Evolutionary conservation across 2,329 filamentous ascomycete genomes (phyloP).

Genomic region (Hypoxylon sp.): DNA sequence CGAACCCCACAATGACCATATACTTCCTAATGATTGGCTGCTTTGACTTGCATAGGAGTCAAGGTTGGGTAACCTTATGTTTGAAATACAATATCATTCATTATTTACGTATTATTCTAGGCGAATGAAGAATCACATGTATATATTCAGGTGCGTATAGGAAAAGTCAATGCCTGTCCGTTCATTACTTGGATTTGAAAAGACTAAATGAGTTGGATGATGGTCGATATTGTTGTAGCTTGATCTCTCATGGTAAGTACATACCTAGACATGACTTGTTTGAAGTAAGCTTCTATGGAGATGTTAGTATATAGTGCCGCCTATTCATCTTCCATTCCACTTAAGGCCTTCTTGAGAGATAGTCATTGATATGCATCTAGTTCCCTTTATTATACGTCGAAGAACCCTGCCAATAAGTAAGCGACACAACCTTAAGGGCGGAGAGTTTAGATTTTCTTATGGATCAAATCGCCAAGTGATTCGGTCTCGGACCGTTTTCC

Average conservation of each 20-base stretch:
- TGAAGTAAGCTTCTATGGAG: too few species aligned
- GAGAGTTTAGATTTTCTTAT: neutral
- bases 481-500: neutral
- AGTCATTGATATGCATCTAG: neutral
- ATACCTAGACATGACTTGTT: too few species aligned
- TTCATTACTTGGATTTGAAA: too few species aligned
- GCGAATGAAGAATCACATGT: too few species aligned
- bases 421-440: neutral
- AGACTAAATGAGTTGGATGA: too few species aligned
- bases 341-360: too few species aligned
- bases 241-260: too few species aligned
- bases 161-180: too few species aligned
- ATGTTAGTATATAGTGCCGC: too few species aligned
- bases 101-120: neutral
- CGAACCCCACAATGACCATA: neutral
- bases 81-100: neutral
- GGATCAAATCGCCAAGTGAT: conserved; percentile 3
- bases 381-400: neutral
- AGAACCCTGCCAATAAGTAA: neutral
- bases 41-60: neutral
- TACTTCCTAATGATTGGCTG: neutral
- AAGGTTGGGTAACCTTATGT: neutral
- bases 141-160: too few species aligned
- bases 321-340: too few species aligned
- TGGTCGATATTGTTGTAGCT: too few species aligned